Evolutionary conservation across 83 land plant genomes (phyloP), one percentile per base, ranked within the genome.

Genomic region (Thuja plicata): DNA sequence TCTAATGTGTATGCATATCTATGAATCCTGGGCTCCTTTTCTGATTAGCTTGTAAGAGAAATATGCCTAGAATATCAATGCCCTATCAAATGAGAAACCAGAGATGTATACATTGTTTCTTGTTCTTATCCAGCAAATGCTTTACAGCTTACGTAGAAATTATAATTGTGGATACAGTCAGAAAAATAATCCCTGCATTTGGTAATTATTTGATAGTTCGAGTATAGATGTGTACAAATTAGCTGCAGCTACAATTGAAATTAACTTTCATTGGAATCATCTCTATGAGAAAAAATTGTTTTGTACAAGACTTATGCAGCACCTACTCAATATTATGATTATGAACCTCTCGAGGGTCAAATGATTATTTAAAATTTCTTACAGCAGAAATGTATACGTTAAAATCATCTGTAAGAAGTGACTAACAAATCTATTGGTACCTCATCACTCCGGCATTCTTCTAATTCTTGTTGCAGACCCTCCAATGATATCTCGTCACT

Each of bases 401-500:
- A 5, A 50, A 27, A 81, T 30, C 13, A 84, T 32, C 54, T 48
- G 35, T 27, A 84, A 48, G 86, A 84, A 84, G 8, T 46, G 7
- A 84, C 17, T 84, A 84, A 84, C 27, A 79, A 84, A n/a, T 48
- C 8, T 84, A 84, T n/a, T 0, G 3, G 86, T 88, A 93, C 97
- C 83, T 94, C 94, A 90, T 94, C 94, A 87, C 90, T 83, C 85
- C 86, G 87, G 54, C 95, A 94, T 86, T 95, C 95, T 89, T 95
- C 95, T 6, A 95, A 90, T 87, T 94, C 97, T 62, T 93, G 92
- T 81, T 95, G 91, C 62, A 95, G 87, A 70, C 97, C 97, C 35
- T 95, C 97, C 87, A 95, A 71, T 60, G 95, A 94, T 19, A 93
- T 43, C 73, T 94, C 95, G 84, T 94, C 95, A 87, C 95, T 95